Conservation (phyloP, 148 eudicot genomes). For the Rhododendron molle region DNA sequence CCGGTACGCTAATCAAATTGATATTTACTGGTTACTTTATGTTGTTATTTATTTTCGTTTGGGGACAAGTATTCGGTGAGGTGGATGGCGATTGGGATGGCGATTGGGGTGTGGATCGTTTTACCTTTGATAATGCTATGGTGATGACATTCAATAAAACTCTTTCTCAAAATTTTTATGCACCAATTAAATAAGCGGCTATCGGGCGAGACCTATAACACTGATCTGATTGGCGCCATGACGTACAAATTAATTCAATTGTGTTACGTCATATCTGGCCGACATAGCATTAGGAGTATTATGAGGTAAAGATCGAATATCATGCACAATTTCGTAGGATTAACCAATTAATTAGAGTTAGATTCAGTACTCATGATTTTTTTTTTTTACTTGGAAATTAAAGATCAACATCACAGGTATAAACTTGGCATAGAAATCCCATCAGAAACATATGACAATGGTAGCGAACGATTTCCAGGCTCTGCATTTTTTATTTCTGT, state of each 20-base stretch:
- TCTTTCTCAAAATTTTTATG: no score
- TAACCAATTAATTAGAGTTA: no score
- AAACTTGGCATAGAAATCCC: neutral
- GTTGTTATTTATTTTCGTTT: neutral
- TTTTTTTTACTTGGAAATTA: neutral
- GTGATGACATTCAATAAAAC: neutral
- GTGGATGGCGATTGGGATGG: neutral
- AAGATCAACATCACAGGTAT: neutral
- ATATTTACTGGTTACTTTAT: neutral
- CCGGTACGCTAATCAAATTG: neutral
- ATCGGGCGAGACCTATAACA: no score
- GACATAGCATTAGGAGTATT: neutral
- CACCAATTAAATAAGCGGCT: no score
- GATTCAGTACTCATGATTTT: neutral
- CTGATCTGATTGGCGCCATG: no score
- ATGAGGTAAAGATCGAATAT: no score
- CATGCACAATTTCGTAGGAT: no score
- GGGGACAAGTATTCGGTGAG: neutral
- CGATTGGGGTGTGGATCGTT: neutral
- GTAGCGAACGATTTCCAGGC: neutral
- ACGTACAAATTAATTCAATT: no score
- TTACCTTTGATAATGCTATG: neutral
- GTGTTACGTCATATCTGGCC: neutral
- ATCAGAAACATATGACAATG: neutral
- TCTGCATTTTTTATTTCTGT: no score